These are phyloP conservation scores for Haberlea rhodopensis DNA, from an alignment of 257 asterid species.

Conservation along the genomic window DNA sequence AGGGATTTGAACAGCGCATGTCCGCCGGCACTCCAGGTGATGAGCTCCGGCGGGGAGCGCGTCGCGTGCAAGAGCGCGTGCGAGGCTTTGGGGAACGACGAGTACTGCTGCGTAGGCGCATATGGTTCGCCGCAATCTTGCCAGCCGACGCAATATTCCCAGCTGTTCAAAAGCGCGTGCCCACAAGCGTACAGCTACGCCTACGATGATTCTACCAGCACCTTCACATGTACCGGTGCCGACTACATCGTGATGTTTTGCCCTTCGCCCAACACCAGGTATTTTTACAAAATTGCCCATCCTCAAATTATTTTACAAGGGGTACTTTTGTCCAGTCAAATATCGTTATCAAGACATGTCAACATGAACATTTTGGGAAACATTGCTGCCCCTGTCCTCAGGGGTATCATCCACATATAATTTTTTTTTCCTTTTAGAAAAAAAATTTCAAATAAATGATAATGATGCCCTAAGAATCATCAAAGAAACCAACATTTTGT, in stretches of 20 bases:
- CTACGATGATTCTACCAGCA: slow-evolving; percentile 77
- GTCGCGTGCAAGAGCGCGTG: slow-evolving; percentile 98
- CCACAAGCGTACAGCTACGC: slow-evolving; percentile 93
- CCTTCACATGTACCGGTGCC: slow-evolving; percentile 75
- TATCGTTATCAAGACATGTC: too few relatives aligned
- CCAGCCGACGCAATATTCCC: slow-evolving; percentile 68
- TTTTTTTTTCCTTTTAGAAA: too few relatives aligned
- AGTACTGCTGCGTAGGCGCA: slow-evolving; percentile 90
- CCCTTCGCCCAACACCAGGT: slow-evolving; percentile 90
- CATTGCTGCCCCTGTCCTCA: too few relatives aligned
- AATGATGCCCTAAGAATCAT: too few relatives aligned
- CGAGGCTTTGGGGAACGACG: slow-evolving; percentile 61
- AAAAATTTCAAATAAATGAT: too few relatives aligned
- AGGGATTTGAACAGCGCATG: slow-evolving; percentile 69
- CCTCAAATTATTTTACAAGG: not conserved
- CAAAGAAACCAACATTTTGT: too few relatives aligned
- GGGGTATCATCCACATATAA: too few relatives aligned
- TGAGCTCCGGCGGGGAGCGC: slow-evolving; percentile 41
- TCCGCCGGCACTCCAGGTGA: slow-evolving; percentile 70
- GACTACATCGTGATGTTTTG: slow-evolving; percentile 72
- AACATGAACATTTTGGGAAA: too few relatives aligned
- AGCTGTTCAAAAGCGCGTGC: slow-evolving; percentile 69
- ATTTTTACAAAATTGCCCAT: slow-evolving; percentile 30
- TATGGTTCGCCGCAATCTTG: slow-evolving; percentile 65
- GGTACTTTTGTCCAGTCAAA: slow-evolving; percentile 27